phyloP scores from a whole-genome alignment of 2,329 filamentous ascomycete species.

The Fusarium sp. region DNA sequence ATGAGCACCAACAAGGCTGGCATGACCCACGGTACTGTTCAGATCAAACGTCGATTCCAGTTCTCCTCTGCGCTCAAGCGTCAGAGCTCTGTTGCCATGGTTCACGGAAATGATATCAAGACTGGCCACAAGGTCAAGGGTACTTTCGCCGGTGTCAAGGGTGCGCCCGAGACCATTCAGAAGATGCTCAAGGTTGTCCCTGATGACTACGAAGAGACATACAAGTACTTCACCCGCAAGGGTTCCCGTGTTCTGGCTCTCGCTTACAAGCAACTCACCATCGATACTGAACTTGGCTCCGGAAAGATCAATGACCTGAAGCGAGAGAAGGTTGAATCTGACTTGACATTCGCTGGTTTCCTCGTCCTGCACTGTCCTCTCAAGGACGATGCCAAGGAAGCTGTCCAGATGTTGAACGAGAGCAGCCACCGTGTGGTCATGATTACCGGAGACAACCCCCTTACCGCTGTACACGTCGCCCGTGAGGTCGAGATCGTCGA shows the following conservation, averaged over 20 bases:
- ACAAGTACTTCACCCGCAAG: constrained; percentile 96
- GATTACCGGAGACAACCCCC: constrained; percentile 98
- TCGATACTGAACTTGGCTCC: constrained; percentile 83
- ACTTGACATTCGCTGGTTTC: constrained; percentile 92
- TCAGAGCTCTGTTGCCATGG: constrained; percentile 91
- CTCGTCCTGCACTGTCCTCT: constrained; percentile 94
- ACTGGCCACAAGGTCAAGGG: constrained; percentile 81
- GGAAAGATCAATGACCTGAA: constrained; percentile 92
- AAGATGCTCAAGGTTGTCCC: constrained; percentile 89
- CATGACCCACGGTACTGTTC: constrained; percentile 74
- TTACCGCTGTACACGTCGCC: constrained; percentile 96
- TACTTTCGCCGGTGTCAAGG: constrained; percentile 96
- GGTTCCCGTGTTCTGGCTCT: constrained; percentile 94
- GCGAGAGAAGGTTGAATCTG: constrained; percentile 88
- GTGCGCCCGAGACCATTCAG: constrained; percentile 95
- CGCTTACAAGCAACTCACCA: constrained; percentile 90
- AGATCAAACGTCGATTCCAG: constrained; percentile 96
- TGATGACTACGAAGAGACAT: constrained; percentile 94
- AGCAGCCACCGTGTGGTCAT: constrained; percentile 98
- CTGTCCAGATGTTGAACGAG: constrained; percentile 97
- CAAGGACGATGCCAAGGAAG: constrained; percentile 94
- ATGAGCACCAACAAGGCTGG: constrained; percentile 64
- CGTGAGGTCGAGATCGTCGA: constrained; percentile 97
- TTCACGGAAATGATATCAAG: constrained; percentile 76
- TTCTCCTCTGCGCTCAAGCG: constrained; percentile 97